Conservation (phyloP, 208 protist genomes). For the Leishmania martiniquensis region DNA sequence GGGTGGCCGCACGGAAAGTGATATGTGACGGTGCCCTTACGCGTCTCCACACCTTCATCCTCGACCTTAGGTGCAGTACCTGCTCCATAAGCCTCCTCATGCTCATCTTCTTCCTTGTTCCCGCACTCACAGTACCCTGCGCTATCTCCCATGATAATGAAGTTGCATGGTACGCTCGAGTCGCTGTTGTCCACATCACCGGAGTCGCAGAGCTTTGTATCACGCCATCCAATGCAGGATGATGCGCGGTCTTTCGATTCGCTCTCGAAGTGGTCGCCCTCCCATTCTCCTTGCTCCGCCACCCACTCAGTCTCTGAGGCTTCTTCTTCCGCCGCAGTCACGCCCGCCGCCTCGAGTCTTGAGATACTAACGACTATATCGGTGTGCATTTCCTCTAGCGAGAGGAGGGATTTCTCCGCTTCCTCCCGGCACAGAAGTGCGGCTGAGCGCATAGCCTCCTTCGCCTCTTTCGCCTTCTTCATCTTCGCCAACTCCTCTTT, state of each 20-base stretch:
- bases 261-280: constrained; percentile 3
- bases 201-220: constrained; percentile 43
- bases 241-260: constrained; percentile 6
- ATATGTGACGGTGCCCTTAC: constrained; percentile 15
- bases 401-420: constrained; percentile 5
- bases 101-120: not conserved
- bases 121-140: constrained; percentile 73
- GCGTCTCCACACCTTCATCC: not conserved
- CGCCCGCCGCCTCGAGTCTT: constrained; percentile 23
- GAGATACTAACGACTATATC: constrained; percentile 21
- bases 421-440: constrained; percentile 27
- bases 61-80: not conserved
- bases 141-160: constrained; percentile 23
- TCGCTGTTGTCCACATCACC: constrained; percentile 16
- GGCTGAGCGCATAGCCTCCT: constrained; percentile 36
- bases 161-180: constrained; percentile 46
- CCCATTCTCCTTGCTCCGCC: constrained; percentile 15
- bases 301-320: constrained; percentile 33
- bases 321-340: constrained; percentile 32
- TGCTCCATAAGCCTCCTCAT: not conserved
- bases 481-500: constrained; percentile 34
- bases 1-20: constrained; percentile 52
- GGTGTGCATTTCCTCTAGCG: constrained; percentile 22
- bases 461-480: constrained; percentile 15
- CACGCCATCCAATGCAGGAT: constrained; percentile 46